Percentiles rank a stretch among this genome's conserved stretches.
Conservation (phyloP, 495 filamentous ascomycete species). For the Annulohypoxylon bovei region DNA sequence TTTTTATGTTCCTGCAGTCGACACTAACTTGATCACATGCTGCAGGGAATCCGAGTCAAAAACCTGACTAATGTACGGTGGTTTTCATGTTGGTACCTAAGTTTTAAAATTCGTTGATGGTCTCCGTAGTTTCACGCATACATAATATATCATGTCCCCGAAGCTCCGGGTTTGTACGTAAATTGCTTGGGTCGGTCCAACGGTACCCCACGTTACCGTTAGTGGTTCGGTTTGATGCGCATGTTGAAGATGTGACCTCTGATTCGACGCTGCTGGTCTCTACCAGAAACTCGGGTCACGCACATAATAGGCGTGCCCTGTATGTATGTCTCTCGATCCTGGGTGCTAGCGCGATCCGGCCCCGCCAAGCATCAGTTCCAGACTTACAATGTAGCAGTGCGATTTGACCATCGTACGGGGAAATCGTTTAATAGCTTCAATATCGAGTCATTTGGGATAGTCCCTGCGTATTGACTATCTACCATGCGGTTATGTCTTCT, state of each 20-base stretch:
- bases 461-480: constrained; percentile 41
- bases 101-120: not conserved
- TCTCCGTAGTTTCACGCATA: not conserved
- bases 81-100: not conserved
- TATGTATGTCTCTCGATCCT: constrained; percentile 32
- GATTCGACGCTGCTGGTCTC: constrained; percentile 19
- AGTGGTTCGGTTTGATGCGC: constrained; percentile 3
- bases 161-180: constrained; percentile 11
- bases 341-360: constrained; percentile 6
- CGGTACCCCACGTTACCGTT: constrained; percentile 11
- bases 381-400: not conserved
- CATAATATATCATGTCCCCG: not conserved
- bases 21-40: not conserved
- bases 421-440: not conserved
- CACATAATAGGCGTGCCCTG: constrained; percentile 11
- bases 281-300: constrained; percentile 24
- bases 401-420: not conserved
- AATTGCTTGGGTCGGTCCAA: constrained; percentile 4
- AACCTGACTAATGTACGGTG: not conserved
- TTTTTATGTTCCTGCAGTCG: not conserved
- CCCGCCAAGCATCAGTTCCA: constrained; percentile 7
- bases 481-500: constrained; percentile 97
- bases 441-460: not conserved
- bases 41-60: not conserved
- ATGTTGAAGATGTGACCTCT: constrained; percentile 1